Evolutionary conservation across 106 monocot genomes (phyloP).

Genomic region (Allium fistulosum): DNA sequence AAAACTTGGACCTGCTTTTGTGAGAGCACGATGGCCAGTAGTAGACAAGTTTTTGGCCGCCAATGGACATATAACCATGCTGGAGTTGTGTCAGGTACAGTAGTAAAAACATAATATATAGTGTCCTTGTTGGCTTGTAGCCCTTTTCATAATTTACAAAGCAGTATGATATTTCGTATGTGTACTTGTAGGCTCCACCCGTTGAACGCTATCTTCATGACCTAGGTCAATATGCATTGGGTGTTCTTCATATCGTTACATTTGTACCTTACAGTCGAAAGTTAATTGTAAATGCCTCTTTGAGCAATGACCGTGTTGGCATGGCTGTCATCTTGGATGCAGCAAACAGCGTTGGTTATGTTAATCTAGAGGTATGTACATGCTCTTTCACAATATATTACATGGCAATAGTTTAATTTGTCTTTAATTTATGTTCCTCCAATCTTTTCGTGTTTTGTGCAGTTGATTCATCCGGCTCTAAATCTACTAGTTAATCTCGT

Average conservation of each 20-base stretch:
- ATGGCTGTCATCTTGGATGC: slow-evolving; percentile 93
- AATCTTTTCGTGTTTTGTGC: slow-evolving; percentile 9
- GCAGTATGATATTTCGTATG: background rate
- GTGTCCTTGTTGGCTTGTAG: background rate
- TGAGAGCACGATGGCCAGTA: slow-evolving; percentile 76
- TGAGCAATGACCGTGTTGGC: slow-evolving; percentile 91
- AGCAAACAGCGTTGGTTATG: slow-evolving; percentile 60
- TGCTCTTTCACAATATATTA: background rate
- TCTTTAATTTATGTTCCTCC: background rate
- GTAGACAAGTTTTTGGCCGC: slow-evolving; percentile 78
- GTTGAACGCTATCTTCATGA: slow-evolving; percentile 91
- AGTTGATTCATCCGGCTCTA: slow-evolving; percentile 83
- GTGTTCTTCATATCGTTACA: slow-evolving; percentile 89
- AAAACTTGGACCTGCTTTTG: slow-evolving; percentile 87
- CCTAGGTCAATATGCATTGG: slow-evolving; percentile 87
- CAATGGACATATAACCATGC: slow-evolving; percentile 82
- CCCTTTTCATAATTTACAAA: background rate
- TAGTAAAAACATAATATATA: background rate
- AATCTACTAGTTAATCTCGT: slow-evolving; percentile 90
- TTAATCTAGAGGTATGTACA: slow-evolving; percentile 72
- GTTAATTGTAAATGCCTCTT: slow-evolving; percentile 61
- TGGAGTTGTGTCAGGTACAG: slow-evolving; percentile 85
- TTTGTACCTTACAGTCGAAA: slow-evolving; percentile 75
- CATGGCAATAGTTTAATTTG: background rate
- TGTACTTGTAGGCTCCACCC: slow-evolving; percentile 60